A percentile compares a stretch with the other conserved stretches of the same genome.
Evolutionary conservation across 2,329 filamentous ascomycete genomes (phyloP).

Genomic region (Arthrobotrys megalospora): DNA sequence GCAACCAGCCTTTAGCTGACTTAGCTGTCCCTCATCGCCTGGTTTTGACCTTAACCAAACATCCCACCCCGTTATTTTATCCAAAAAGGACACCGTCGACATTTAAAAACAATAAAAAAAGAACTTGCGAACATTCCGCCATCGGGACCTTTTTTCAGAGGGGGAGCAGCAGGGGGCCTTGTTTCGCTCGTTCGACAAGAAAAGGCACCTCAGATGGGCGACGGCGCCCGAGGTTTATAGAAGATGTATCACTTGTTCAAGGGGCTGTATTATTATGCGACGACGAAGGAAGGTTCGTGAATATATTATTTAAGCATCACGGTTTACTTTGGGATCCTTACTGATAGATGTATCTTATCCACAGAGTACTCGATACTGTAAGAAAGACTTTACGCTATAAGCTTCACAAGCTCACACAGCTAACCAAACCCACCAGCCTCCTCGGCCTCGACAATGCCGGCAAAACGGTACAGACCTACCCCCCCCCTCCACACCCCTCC

Average conservation of each 20-base stretch:
- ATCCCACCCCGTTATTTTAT: slow-evolving; percentile 5
- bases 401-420: neutral
- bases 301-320: neutral
- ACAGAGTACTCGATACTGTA: slow-evolving; percentile 92
- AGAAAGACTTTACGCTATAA: neutral
- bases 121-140: too few species aligned
- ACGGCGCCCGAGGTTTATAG: slow-evolving; percentile 20
- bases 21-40: slow-evolving; percentile 2
- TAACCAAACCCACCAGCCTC: slow-evolving; percentile 69
- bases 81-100: slow-evolving; percentile 22
- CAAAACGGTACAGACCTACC: slow-evolving; percentile 75
- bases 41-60: neutral
- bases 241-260: slow-evolving; percentile 96
- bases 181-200: neutral
- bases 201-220: slow-evolving; percentile 36
- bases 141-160: too few species aligned
- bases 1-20: neutral
- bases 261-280: slow-evolving; percentile 93
- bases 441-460: slow-evolving; percentile 98
- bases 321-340: too few species aligned
- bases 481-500: neutral
- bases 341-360: neutral
- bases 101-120: too few species aligned
- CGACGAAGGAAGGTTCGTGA: slow-evolving; percentile 85
- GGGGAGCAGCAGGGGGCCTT: too few species aligned